These are phyloP conservation scores for Triticum aestivum DNA, from an alignment of 176 grass and related monocot species.

Conservation along the genomic window IWGSC_CS_RefSeq_v2.1 NC_057807.1:215386228-215386727, in stretches of 20 bases:
- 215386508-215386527: conserved; percentile 74
- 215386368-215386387: background rate
- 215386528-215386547: conserved; percentile 11
- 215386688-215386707: conserved; percentile 97
- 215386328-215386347: background rate
- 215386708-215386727: conserved; percentile 82
- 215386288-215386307: conserved; percentile 99
- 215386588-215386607: background rate
- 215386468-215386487: conserved; percentile 88
- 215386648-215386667: conserved; percentile 75
- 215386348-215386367: conserved; percentile 8
- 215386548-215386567: conserved; percentile 17
- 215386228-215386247: conserved; percentile 42
- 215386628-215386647: conserved; percentile 35
- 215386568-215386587: background rate
- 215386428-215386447: conserved; percentile 99
- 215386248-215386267: conserved; percentile 23
- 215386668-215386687: conserved; percentile 91
- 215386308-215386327: conserved; percentile 82
- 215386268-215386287: conserved; percentile 76
- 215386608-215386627: conserved; percentile 28
- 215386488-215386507: conserved; percentile 83
- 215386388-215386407: conserved; percentile 84
- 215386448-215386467: conserved; percentile 93
- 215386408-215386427: conserved; percentile 95